These are phyloP conservation scores for Boehmeria nivea DNA, from an alignment of 306 rosid species.

Conservation along the genomic window DNA sequence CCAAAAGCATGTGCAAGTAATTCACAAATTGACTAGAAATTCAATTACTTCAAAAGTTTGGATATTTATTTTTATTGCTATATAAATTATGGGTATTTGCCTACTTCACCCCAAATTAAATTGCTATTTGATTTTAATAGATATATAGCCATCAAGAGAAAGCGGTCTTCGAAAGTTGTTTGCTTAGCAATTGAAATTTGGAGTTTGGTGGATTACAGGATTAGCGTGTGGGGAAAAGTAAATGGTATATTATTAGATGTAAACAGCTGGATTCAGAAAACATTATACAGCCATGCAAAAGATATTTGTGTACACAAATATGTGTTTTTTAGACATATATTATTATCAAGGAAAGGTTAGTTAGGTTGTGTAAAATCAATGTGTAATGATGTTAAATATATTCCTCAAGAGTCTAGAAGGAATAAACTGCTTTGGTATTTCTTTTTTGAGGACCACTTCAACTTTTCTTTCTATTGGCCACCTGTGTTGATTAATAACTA, in stretches of 20 bases:
- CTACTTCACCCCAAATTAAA: too few relatives aligned
- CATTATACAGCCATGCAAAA: neutral
- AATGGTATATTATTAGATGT: constrained; percentile 5
- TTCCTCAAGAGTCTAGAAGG: too few relatives aligned
- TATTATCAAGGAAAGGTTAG: neutral
- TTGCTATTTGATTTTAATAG: too few relatives aligned
- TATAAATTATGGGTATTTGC: too few relatives aligned
- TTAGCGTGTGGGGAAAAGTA: constrained; percentile 18
- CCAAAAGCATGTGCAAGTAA: too few relatives aligned
- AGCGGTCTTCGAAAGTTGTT: neutral
- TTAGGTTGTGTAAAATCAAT: too few relatives aligned
- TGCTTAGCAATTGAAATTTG: neutral
- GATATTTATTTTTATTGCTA: too few relatives aligned
- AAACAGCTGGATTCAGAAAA: constrained; percentile 24
- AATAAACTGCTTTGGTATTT: constrained; percentile 1
- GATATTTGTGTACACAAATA: neutral
- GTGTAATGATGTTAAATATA: too few relatives aligned
- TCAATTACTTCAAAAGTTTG: too few relatives aligned
- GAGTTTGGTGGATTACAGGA: constrained; percentile 21
- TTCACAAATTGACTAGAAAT: too few relatives aligned
- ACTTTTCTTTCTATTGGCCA: neutral
- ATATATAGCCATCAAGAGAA: too few relatives aligned
- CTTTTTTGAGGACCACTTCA: neutral
- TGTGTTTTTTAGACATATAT: neutral
- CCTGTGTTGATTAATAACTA: neutral